These are phyloP conservation scores for Entomortierella parvispora DNA, from an alignment of 192 early-diverging fungal species.

Conservation along the genomic window DNA sequence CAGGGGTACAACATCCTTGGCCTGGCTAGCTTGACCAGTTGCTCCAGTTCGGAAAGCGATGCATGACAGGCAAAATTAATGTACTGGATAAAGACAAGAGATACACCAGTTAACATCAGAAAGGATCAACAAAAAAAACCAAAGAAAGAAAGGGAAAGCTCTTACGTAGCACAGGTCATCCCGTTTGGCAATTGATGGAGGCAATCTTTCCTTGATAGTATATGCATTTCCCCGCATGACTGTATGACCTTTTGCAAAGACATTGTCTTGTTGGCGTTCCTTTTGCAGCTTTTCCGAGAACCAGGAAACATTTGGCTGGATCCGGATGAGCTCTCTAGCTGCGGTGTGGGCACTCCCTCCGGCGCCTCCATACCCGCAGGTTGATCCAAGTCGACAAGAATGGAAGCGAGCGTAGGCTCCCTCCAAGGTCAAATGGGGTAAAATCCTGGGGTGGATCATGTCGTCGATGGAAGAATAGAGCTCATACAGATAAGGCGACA, in stretches of 20 bases:
- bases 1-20: slow-evolving; percentile 33
- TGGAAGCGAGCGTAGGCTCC: slow-evolving; percentile 33
- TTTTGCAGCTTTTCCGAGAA: slow-evolving; percentile 17
- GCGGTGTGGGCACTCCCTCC: slow-evolving; percentile 35
- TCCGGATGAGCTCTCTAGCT: slow-evolving; percentile 31
- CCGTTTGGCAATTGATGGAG: slow-evolving; percentile 16
- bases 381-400: slow-evolving; percentile 35
- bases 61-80: slow-evolving; percentile 39
- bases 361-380: slow-evolving; percentile 38
- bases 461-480: slow-evolving; percentile 42
- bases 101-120: neutral
- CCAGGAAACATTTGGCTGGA: slow-evolving; percentile 45
- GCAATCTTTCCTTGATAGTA: slow-evolving; percentile 23
- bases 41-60: slow-evolving; percentile 26
- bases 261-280: neutral
- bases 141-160: neutral
- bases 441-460: slow-evolving; percentile 31
- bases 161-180: slow-evolving; percentile 44
- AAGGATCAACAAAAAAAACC: neutral
- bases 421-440: slow-evolving; percentile 28
- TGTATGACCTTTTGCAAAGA: neutral
- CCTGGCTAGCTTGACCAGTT: slow-evolving; percentile 19
- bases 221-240: slow-evolving; percentile 6
- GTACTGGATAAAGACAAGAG: slow-evolving; percentile 17
- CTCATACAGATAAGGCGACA: slow-evolving; percentile 28